Base-by-base conservation (phyloP, 495 filamentous ascomycete species). In the Aspergillus campestris region DNA sequence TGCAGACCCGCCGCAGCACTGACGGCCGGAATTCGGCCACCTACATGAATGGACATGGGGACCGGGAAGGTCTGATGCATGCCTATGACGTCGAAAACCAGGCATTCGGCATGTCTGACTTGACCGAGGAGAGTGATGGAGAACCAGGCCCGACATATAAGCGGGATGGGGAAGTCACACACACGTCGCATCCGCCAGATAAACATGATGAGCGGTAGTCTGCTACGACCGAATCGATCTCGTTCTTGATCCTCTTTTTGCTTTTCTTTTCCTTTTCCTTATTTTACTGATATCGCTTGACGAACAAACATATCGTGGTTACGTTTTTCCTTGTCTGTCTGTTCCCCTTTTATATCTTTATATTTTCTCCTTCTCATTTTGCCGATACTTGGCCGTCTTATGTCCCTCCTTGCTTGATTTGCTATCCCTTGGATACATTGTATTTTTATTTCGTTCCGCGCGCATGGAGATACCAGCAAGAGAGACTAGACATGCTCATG, bases 1-100 rank as follows among this genome's bases (percentile, higher is more conserved):
- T 98, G 92, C 94, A 98, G 56, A 71, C 84, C 31, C 74, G 89
- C 42, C 74, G 94, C 37, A 87, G 82, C 64, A 67, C 59, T 34
- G 78, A 81, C 50, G 65, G 70, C 27, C 64, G 70, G 18, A 75
- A 75, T 48, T 72, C 66, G n/a, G 77, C 73, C 15, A 82, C 74
- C 9, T 76, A 65, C 42, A 48, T 69, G 29, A 73, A 71, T 39
- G 74, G 75, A 2, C 42, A 62, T 29, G 56, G 63, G 12, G 87
- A 91, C 43, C 78, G 87, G 44, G 80, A 89, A 53, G 84, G 85
- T 4, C 73, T 95, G 8, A 94, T 95, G 54, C 82, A 81, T 49
- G 79, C 81, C 3, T 94, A 90, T 53, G 88, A 94, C 45, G 73
- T 83, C 34, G 83, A 91, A 57, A 80, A 83, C 53, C 70, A 75